Evolutionary conservation across 163 green algal species (phyloP), one percentile per base, ranked within the genome.

Genomic region (Chloromonas sp.): DNA sequence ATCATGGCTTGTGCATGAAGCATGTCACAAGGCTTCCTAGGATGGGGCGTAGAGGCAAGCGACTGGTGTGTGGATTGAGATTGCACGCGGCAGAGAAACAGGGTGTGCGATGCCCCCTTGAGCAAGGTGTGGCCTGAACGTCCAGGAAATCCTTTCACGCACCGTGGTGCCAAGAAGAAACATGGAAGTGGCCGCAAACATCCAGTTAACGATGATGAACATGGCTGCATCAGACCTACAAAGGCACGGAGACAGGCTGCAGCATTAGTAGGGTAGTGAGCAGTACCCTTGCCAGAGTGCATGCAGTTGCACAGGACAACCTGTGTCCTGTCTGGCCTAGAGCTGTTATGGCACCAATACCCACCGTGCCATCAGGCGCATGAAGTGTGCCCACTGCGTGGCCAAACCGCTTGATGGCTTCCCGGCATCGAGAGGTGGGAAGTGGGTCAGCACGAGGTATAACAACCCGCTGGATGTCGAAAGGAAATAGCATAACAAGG

Each of bases 191-290:
- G 82, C 82, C 8, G 82, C 59, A 59, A 85, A 85, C n/a, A 78
- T 62, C 82, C 82, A 85, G n/a, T 85, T 71, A 14, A 85, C 2
- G 1, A 81, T n/a, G 60, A 85, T 57, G 71, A 85, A 85, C 82
- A 85, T 57, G 74, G 71, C 58, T n/a, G 80, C 15, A 15, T 85
- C 82, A 2, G 82, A 85, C 57, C 36, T 36, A 36, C 36, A 36
- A 36, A 36, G 5, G 66, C 66, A 74, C 66, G 66, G 5, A 74
- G 66, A 74, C 5, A 74, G 66, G 66, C 5, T 74, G 5, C 5
- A 5, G 66, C 66, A 74, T 11, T 5, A 5, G 66, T 15, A 11
- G 66, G 5, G 66, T 11, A 11, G 66, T 11, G 66, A 5, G 5
- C 66, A 74, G 36, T 36, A 36, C 36, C 36, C 36, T 36, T 36